These are phyloP conservation scores for Apiotrichum sp. DNA, from an alignment of 1,284 basidiomycete species.

Conservation along the genomic window DNA sequence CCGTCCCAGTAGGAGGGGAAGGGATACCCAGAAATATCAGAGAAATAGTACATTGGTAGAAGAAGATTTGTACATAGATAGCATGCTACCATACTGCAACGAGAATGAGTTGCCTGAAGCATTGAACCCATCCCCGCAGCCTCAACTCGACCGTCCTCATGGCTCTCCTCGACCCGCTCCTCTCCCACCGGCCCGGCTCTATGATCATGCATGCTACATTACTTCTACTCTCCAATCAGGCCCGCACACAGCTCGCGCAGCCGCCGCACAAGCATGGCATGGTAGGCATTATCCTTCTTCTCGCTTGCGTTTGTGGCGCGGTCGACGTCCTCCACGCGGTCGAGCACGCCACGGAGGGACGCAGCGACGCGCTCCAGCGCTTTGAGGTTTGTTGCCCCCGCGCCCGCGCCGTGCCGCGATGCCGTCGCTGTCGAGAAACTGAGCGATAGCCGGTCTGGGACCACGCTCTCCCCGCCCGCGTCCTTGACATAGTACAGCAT, in stretches of 20 bases:
- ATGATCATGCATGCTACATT: constrained; percentile 2
- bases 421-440: constrained; percentile 23
- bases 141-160: too few relatives aligned
- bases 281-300: constrained; percentile 27
- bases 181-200: neutral
- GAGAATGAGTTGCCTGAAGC: too few relatives aligned
- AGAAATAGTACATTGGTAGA: too few relatives aligned
- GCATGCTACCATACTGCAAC: too few relatives aligned
- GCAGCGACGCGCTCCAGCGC: constrained; percentile 36
- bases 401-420: constrained; percentile 19
- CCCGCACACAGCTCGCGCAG: constrained; percentile 38
- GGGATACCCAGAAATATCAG: constrained; percentile 29
- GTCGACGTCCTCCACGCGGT: constrained; percentile 43
- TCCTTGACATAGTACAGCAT: constrained; percentile 54
- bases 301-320: neutral
- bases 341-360: constrained; percentile 35
- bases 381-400: constrained; percentile 18
- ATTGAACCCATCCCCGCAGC: too few relatives aligned
- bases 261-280: constrained; percentile 39
- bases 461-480: constrained; percentile 23
- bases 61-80: too few relatives aligned
- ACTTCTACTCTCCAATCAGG: neutral
- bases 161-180: too few relatives aligned
- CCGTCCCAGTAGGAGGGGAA: constrained; percentile 34
- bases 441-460: constrained; percentile 32